A percentile compares a stretch with the other conserved stretches of the same genome.
These are phyloP conservation scores for Talaromyces proteolyticus DNA, from an alignment of 495 filamentous ascomycete species.

Conservation along the genomic window DNA sequence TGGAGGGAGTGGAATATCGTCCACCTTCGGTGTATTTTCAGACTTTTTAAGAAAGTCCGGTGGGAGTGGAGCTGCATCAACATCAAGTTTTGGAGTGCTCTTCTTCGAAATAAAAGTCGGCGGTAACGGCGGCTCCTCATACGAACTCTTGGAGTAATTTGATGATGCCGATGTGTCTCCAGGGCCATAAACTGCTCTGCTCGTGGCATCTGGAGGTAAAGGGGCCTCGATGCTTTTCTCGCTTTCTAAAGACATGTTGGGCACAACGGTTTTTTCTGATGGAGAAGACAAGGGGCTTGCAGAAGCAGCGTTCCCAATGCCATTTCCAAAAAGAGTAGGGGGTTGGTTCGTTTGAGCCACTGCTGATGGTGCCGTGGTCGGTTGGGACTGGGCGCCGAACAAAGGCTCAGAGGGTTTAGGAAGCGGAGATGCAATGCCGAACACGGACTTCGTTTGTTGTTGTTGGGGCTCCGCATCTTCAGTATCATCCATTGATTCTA, in stretches of 20 bases:
- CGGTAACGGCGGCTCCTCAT: constrained; percentile 33
- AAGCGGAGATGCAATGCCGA: constrained; percentile 19
- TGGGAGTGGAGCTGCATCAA: constrained; percentile 32
- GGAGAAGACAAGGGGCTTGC: constrained; percentile 27
- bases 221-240: constrained; percentile 34
- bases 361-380: constrained; percentile 22
- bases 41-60: constrained; percentile 17
- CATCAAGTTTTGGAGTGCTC: constrained; percentile 20
- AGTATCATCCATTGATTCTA: constrained; percentile 33
- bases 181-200: constrained; percentile 55
- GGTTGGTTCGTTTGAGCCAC: constrained; percentile 27
- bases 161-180: constrained; percentile 68
- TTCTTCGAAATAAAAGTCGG: constrained; percentile 33
- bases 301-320: not conserved
- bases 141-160: constrained; percentile 41
- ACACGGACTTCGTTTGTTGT: constrained; percentile 29
- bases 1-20: constrained; percentile 56
- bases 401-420: constrained; percentile 20
- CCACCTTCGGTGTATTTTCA: constrained; percentile 20
- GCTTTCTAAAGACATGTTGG: constrained; percentile 11
- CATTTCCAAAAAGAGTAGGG: constrained; percentile 28
- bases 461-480: constrained; percentile 21
- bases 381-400: constrained; percentile 28
- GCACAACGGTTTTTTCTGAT: constrained; percentile 31
- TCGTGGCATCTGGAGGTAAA: constrained; percentile 72